Base-by-base conservation (phyloP, 371 early-diverging fungal species). In the Chytridiales sp. region DNA sequence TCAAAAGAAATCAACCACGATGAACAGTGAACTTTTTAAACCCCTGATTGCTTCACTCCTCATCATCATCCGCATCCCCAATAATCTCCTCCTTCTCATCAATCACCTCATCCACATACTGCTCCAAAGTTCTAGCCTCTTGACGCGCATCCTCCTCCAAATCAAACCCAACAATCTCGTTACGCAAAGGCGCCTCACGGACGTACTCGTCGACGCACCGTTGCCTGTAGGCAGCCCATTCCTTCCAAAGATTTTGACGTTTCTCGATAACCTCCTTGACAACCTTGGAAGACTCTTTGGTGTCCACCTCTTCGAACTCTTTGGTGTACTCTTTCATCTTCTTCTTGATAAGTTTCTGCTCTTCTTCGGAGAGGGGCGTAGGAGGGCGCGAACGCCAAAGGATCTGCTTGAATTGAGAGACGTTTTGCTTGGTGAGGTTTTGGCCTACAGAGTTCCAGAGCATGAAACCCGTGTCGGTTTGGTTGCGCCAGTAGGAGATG, bases 311-410 rank as follows among this genome's bases (percentile, higher is more conserved):
- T 19, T 98, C 98, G 70, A 96, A 96, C 58, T 83, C 77, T 68
- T 81, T 84, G 66, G 89, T 77, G 83, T 90, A 95, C 60, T 88
- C 82, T 73, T 91, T 86, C 50, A 98, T 77, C 70, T 91, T 91
- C 89, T 93, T 94, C 74, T 85, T 84, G 61, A 97, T 88, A 31
- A 85, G 81, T 85, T 90, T 91, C 79, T 88, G 85, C 59, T 90
- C 86, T 56, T 80, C 82, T 4, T 52, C 38, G 27, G 85, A 69
- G 56, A 97, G 80, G 56, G 95, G 78, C 38, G 92, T 84, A 54
- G 79, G 78, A 17, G 97, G 97, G 34, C 97, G 88, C 57, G 97
- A 97, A 61, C 98, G 89, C 96, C 97, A 98, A 61, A 89, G 66
- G 56, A 95, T 66, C 75, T 94, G 95, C 83, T 94, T 94, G 77